phyloP scores from a whole-genome alignment of 2,329 filamentous ascomycete species.

The Aspergillus jensenii region DNA sequence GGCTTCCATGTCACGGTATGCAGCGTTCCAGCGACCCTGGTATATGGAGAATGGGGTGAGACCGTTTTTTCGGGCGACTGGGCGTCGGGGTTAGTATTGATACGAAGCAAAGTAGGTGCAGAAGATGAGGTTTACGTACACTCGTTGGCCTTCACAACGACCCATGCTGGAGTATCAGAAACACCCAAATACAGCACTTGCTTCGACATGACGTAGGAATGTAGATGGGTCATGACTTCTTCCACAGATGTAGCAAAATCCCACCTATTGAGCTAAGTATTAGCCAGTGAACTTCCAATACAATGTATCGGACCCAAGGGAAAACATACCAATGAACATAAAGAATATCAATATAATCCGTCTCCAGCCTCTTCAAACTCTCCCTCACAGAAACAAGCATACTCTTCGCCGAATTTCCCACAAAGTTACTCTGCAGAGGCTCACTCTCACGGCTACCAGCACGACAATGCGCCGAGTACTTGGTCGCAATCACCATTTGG shows the following conservation, averaged over 20 bases:
- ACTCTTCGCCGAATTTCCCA: slow-evolving; percentile 8
- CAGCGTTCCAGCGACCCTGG: slow-evolving; percentile 11
- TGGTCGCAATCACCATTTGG: slow-evolving; percentile 45
- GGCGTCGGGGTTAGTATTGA: no score
- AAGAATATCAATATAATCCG: slow-evolving; percentile 12
- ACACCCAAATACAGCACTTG: slow-evolving; percentile 13
- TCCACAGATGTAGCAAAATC: slow-evolving; percentile 12
- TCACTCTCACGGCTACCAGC: slow-evolving; percentile 39
- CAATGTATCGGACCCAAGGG: no score
- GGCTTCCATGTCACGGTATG: slow-evolving; percentile 8
- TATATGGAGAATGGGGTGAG: slow-evolving; percentile 12
- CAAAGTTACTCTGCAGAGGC: slow-evolving; percentile 29
- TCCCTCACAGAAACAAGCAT: slow-evolving; percentile 4
- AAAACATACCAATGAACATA: slow-evolving; percentile 14
- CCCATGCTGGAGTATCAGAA: slow-evolving; percentile 11
- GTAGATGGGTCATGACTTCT: slow-evolving; percentile 9
- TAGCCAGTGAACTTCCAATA: no score
- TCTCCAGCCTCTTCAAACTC: slow-evolving; percentile 8
- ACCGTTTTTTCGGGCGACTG: slow-evolving; percentile 8
- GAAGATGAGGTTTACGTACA: neutral
- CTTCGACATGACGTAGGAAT: slow-evolving; percentile 5
- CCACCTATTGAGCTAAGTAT: neutral
- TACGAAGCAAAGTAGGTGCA: no score
- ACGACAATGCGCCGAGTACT: slow-evolving; percentile 24
- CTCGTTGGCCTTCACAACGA: slow-evolving; percentile 14